Base-by-base conservation (phyloP, 768 basidiomycete genomes). In the Coprinellus micaceus region DNA sequence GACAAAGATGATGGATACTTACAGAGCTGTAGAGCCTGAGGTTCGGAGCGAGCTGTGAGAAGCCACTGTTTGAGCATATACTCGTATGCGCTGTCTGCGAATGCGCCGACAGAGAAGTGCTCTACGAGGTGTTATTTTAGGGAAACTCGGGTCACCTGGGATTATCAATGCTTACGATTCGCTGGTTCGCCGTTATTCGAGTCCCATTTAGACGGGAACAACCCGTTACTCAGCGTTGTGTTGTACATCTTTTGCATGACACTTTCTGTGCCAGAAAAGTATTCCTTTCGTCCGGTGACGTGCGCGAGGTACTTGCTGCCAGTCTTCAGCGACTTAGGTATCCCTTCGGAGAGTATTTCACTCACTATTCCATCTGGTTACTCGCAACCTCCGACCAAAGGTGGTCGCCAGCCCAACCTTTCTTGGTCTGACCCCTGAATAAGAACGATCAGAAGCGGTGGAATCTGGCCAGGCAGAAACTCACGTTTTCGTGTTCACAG, bases 291-390 rank as follows among this genome's bases (percentile, higher is more conserved):
- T 7, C 86, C 88, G 1, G 89, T 92, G 2, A 88, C 66, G 65
- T 88, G 82, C 2, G 88, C 88, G 0, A 94, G 78, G 60, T 91
- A 92, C 86, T 92, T 54, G 81, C 89, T 69, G 62, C 30, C 19
- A 29, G 17, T 36, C n/a, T n/a, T 29, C 3, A n/a, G 29, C n/a
- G 49, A 17, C 21, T 15, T 4, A n/a, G 44, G 47, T 13, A 37
- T n/a, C 2, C 2, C 4, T 10, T 24, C n/a, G 24, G 26, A 46
- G 29, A 37, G 29, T 2, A 49, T 9, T 24, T 37, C 41, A 66
- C 74, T 58, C 46, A 77, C 77, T 69, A 84, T 72, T 91, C 89
- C 57, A 91, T 71, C 66, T 89, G 86, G 58, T 85, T 81, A 55
- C 82, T 85, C 28, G 75, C 61, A 1, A 71, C 71, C 60, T 76